A percentile compares a stretch with the other conserved stretches of the same genome.
phyloP scores from a whole-genome alignment of 345 rosid species.

The Hirschfeldia incana region DNA sequence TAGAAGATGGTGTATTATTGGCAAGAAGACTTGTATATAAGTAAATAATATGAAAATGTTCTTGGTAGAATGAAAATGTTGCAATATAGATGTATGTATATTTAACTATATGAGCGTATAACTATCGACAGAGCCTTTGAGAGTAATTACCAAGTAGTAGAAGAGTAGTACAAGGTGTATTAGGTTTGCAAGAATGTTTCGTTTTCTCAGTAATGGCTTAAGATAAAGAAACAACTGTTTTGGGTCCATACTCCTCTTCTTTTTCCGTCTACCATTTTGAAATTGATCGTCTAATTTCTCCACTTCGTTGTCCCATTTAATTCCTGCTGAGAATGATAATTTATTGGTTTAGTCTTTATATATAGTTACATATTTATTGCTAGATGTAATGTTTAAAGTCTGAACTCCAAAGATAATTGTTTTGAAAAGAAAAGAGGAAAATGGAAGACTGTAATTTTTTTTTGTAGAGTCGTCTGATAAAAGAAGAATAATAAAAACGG shows the following conservation, averaged over 20 bases:
- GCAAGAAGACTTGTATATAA: not conserved
- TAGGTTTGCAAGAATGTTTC: constrained; percentile 49
- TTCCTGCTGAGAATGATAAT: constrained; percentile 6
- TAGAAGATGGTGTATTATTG: not conserved
- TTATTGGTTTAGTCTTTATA: not conserved
- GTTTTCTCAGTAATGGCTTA: constrained; percentile 49
- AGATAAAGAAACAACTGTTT: constrained; percentile 55
- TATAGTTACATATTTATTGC: not conserved
- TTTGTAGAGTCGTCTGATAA: not conserved
- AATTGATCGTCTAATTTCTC: not conserved
- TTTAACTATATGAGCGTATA: not conserved
- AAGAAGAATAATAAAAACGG: not conserved
- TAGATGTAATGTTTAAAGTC: not conserved
- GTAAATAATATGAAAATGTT: not conserved
- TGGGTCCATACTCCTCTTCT: constrained; percentile 46
- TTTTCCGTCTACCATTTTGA: constrained; percentile 3
- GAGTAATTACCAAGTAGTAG: not conserved
- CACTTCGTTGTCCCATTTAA: constrained; percentile 15
- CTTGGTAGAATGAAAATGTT: not conserved
- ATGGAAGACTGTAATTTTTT: not conserved
- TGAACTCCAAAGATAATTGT: not conserved
- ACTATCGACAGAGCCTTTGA: not conserved
- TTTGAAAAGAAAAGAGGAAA: not conserved
- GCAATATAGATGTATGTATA: not conserved
- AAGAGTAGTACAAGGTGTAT: not conserved